These are phyloP conservation scores for Pythium brassicae DNA, from an alignment of 352 stramenopile genomes.

Conservation along the genomic window DNA sequence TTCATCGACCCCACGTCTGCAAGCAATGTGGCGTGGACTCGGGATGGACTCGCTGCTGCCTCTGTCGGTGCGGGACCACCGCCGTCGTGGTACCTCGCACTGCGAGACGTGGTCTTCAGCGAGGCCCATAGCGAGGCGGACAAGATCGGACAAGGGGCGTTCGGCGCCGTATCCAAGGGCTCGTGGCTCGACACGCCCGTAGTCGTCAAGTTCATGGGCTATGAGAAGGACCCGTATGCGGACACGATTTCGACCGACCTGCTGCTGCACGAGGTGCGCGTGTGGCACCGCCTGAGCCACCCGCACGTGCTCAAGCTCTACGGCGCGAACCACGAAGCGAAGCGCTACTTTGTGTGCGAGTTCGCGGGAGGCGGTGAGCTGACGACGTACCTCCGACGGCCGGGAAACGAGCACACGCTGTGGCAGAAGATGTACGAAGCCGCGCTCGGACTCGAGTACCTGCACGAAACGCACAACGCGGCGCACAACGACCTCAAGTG, in stretches of 20 bases:
- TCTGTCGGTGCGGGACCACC: neutral
- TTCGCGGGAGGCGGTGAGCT: neutral
- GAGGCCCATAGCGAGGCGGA: neutral
- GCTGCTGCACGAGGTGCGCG: neutral
- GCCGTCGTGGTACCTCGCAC: conserved; percentile 2
- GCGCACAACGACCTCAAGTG: conserved; percentile 11
- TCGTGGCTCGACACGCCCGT: conserved; percentile 1
- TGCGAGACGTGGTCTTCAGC: neutral
- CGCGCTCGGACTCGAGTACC: conserved; percentile 24
- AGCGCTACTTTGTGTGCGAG: conserved; percentile 4
- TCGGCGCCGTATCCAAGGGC: conserved; percentile 1
- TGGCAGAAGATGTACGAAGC: conserved; percentile 20
- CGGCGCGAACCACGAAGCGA: neutral
- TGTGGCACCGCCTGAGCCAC: conserved; percentile 9
- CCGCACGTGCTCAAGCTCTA: conserved; percentile 9
- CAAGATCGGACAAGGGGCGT: conserved; percentile 1
- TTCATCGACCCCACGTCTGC: neutral
- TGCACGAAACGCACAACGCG: conserved; percentile 17
- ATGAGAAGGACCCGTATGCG: neutral
- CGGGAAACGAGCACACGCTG: neutral
- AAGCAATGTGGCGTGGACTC: neutral
- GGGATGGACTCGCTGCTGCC: neutral
- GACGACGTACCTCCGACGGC: neutral
- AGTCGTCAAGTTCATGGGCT: conserved; percentile 9
- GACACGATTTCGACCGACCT: neutral